Evolutionary conservation across 257 asterid genomes (phyloP), one percentile per base, ranked within the genome.

Genomic region (Sherardia arvensis): DNA sequence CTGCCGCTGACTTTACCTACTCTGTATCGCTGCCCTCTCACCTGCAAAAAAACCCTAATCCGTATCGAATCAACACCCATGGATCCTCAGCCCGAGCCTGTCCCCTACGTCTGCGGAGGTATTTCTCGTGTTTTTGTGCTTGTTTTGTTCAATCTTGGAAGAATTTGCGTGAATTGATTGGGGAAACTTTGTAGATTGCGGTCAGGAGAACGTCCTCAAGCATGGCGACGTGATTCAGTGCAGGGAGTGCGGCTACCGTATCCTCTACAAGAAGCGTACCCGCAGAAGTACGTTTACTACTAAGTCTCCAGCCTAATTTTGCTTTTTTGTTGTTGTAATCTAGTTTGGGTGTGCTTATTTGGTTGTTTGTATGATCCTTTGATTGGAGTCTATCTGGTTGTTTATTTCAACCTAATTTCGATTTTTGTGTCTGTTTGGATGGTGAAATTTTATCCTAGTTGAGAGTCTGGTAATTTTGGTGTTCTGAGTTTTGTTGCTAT

Each of bases 191-290:
- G 65, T 67, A 86, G 95, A 84, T 74, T 87, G 95, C 74, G 90
- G 92, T 0, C 90, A 87, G 62, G 95, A 86, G 67, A 87, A 84
- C 74, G 82, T 81, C 0, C 80, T 84, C 75, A 87, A 84, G 71
- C 73, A 77, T 10, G 92, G 87, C 21, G 95, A 84, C 72, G 92
- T 79, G 83, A 80, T 87, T 62, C 92, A 82, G 83, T 87, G 95
- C 71, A 91, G 95, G 26, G 89, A 84, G 59, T 87, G 95, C 48
- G 92, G 92, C 25, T 84, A 87, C 61, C 90, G 95, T 56, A 82
- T 87, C 68, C 83, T 87, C 56, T 87, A 87, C 84, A 87, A 87
- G 92, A 87, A 87, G 69, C 87, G 95, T 15, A 84, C 90, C 62
- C 93, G 92, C 77, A 73, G 87, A 77, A 84, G 92, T 79, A 77